A percentile compares a stretch with the other conserved stretches of the same genome.
Conservation (phyloP, 2,329 filamentous ascomycete genomes). For the Helotiales sp. region DNA sequence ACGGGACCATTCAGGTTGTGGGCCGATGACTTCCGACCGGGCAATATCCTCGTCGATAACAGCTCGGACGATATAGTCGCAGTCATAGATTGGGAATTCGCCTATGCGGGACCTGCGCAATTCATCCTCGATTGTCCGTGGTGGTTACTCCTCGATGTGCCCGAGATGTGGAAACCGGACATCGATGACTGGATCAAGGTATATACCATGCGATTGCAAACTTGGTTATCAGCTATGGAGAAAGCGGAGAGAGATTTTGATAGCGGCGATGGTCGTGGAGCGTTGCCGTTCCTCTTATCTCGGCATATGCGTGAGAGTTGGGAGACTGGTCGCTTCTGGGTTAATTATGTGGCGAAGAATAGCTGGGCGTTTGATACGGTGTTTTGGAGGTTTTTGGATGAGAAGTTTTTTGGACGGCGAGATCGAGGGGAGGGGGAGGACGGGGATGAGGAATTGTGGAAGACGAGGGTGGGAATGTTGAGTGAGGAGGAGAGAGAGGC, state of each 20-base stretch:
- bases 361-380: constrained; percentile 43
- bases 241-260: constrained; percentile 35
- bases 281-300: constrained; percentile 28
- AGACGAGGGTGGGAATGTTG: constrained; percentile 41
- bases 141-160: constrained; percentile 7
- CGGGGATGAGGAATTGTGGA: constrained; percentile 37
- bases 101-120: constrained; percentile 5
- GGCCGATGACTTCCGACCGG: constrained; percentile 6
- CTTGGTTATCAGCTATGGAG: constrained; percentile 44
- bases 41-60: constrained; percentile 8
- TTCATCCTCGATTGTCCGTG: constrained; percentile 9
- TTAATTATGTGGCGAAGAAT: constrained; percentile 43
- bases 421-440: too few species aligned
- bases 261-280: background rate
- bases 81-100: constrained; percentile 9
- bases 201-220: constrained; percentile 44
- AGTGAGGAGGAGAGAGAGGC: constrained; percentile 34
- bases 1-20: background rate
- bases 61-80: background rate
- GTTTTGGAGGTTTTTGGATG: constrained; percentile 47
- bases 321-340: constrained; percentile 44
- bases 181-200: constrained; percentile 41
- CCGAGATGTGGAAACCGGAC: constrained; percentile 26
- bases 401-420: constrained; percentile 43
- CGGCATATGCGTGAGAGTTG: constrained; percentile 46